Base-by-base conservation (phyloP, 768 basidiomycete species). In the Boletales sp. region DNA sequence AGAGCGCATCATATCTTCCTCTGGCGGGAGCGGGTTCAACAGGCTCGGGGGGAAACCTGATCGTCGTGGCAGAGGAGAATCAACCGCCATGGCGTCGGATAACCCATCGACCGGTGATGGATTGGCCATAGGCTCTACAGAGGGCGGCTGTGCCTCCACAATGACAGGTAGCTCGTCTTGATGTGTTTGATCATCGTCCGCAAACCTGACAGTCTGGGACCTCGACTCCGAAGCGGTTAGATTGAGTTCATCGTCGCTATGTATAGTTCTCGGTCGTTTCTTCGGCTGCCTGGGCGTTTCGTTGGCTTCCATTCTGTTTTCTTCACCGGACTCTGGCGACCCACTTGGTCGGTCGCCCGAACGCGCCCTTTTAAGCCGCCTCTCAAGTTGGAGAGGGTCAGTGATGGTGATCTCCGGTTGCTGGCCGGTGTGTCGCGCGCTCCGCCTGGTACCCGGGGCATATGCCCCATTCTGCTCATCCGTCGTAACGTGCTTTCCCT, bases 331-430 rank as follows among this genome's bases (percentile, higher is more conserved):
- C 65, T 63, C 76, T 67, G 52, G 76, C 71, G 65, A 67, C 42
- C 79, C 80, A 13, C 74, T 77, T 19, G 71, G 74, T 27, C 75
- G 75, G 29, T 80, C 80, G 24, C 79, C 76, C 2, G 81, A 76
- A 7, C 89, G 77, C 57, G 83, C 80, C 53, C 89, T 69, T 74
- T 91, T 91, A 60, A 90, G 70, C 51, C 78, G 72, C 27, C 90
- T 77, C 67, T 92, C 90, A 8, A 93, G 73, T 58, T 81, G 77
- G 24, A 82, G 76, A 14, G 86, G 85, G 60, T 90, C 90, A 3
- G 86, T 88, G 48, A 90, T 86, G 7, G 75, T 57, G 32, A 87
- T 69, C 60, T 93, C 90, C 4, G 83, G 85, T 48, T 81, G 73
- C 48, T 79, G 77, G 2, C 90, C 90, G 60, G 82, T 89, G 47